Conservation (phyloP, 2,329 filamentous ascomycete species). For the Aciculosporium take region DNA sequence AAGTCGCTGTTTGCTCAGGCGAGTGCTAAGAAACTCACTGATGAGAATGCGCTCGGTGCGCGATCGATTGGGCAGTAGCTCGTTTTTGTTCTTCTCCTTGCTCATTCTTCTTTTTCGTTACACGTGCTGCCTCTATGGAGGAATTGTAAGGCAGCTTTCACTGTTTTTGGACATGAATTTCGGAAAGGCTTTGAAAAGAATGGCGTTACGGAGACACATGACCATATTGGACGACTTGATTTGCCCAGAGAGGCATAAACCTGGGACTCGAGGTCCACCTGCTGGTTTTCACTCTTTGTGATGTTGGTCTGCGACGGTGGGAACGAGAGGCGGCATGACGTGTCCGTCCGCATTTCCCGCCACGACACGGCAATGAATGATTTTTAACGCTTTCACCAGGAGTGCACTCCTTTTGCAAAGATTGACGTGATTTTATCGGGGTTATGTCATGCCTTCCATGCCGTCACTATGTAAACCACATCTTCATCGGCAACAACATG, state of each 20-base stretch:
- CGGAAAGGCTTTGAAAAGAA: not conserved
- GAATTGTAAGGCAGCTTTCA: not conserved
- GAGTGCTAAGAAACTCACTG: slow-evolving; percentile 46
- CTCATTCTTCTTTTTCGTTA: slow-evolving; percentile 2
- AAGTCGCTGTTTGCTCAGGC: slow-evolving; percentile 55
- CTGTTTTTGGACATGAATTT: not conserved
- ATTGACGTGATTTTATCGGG: not conserved
- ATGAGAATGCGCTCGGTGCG: slow-evolving; percentile 28
- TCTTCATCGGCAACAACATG: slow-evolving; percentile 64
- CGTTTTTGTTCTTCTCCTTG: slow-evolving; percentile 2
- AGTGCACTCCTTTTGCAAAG: not conserved
- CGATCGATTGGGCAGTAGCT: slow-evolving; percentile 19
- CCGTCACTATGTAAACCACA: slow-evolving; percentile 53
- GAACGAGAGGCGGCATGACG: not conserved
- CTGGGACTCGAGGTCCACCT: not conserved
- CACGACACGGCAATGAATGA: not conserved
- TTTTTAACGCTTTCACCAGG: not conserved
- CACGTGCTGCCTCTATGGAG: no score
- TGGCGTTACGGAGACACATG: slow-evolving; percentile 2
- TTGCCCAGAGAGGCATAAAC: not conserved
- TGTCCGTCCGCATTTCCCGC: no score
- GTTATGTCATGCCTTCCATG: slow-evolving; percentile 40
- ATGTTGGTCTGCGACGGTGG: not conserved
- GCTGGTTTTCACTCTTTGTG: not conserved
- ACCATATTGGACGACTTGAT: not conserved